Conservation (phyloP, 2,329 filamentous ascomycete species). For the Acephala macrosclerotiorum region DNA sequence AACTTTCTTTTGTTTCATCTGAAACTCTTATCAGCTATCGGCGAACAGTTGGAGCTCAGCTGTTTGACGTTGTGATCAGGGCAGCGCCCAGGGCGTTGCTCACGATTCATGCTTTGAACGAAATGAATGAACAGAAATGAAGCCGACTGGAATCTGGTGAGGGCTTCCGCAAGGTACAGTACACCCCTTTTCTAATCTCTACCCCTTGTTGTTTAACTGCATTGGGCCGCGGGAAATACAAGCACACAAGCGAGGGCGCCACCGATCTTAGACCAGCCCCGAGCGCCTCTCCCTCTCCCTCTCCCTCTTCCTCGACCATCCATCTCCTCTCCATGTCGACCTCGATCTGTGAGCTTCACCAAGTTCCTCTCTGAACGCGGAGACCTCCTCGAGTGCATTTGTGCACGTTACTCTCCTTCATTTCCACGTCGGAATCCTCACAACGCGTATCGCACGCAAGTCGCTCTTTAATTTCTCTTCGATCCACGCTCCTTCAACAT, state of each 20-base stretch:
- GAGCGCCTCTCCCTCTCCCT: neutral
- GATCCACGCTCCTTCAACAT: constrained; percentile 30
- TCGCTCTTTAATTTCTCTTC: constrained; percentile 27
- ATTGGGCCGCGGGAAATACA: neutral
- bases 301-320: neutral
- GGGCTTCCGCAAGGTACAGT: constrained; percentile 5
- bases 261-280: neutral
- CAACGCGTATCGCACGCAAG: constrained; percentile 20
- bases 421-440: neutral
- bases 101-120: neutral
- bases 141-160: neutral
- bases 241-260: constrained; percentile 9
- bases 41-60: neutral
- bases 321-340: neutral
- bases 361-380: neutral
- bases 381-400: constrained; percentile 14
- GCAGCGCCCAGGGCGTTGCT: neutral
- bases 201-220: neutral
- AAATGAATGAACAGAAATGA: constrained; percentile 6
- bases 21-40: constrained; percentile 7
- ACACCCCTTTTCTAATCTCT: constrained; percentile 7
- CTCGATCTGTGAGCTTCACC: neutral
- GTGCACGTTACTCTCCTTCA: constrained; percentile 25
- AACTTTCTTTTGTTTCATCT: neutral
- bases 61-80: constrained; percentile 5